Evolutionary conservation across 495 filamentous ascomycete species (phyloP).

Genomic region (Daldinia decipiens): DNA sequence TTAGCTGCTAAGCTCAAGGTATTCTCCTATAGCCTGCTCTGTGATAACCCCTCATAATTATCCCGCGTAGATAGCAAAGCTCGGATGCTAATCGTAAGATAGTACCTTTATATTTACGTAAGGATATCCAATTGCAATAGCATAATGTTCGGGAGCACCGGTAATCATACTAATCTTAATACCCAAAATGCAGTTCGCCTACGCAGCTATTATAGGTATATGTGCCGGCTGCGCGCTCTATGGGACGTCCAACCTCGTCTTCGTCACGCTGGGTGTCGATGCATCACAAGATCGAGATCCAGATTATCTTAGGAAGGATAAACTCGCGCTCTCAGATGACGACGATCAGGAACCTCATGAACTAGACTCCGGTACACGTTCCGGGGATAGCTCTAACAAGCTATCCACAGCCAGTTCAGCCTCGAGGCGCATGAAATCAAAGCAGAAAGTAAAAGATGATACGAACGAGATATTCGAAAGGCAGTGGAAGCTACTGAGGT

Average conservation of each 20-base stretch:
- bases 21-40: constrained; percentile 28
- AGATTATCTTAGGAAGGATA: constrained; percentile 7
- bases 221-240: constrained; percentile 62
- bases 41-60: constrained; percentile 25
- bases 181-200: constrained; percentile 56
- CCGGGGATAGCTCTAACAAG: constrained; percentile 34
- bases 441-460: constrained; percentile 24
- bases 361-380: constrained; percentile 13
- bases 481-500: constrained; percentile 42
- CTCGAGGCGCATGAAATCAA: constrained; percentile 15
- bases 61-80: constrained; percentile 11
- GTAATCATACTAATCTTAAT: constrained; percentile 25
- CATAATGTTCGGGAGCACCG: neutral
- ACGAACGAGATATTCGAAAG: constrained; percentile 36
- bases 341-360: constrained; percentile 47
- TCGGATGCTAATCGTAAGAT: constrained; percentile 14
- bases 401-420: neutral
- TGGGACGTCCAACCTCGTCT: constrained; percentile 53
- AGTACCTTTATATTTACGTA: constrained; percentile 72
- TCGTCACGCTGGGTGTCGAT: constrained; percentile 53
- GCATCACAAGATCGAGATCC: constrained; percentile 34
- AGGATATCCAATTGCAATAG: constrained; percentile 24
- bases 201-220: constrained; percentile 67
- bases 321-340: constrained; percentile 41
- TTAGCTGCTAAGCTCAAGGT: constrained; percentile 73